Evolutionary conservation across 2,329 filamentous ascomycete species (phyloP).

Genomic region (Colletotrichum destructivum): DNA sequence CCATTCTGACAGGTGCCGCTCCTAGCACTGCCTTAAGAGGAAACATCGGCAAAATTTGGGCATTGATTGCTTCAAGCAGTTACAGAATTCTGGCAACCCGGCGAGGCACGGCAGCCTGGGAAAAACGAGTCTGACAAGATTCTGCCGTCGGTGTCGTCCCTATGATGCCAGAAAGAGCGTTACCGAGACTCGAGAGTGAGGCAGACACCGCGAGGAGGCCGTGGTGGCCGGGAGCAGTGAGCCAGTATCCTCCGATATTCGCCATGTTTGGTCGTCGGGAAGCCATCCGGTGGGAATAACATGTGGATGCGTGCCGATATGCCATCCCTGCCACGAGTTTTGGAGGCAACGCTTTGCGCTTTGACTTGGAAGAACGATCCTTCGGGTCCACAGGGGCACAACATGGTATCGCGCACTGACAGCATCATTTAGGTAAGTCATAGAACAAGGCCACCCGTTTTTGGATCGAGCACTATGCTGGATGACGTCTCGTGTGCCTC

Average conservation of each 20-base stretch:
- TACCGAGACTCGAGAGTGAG: neutral
- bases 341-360: neutral
- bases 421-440: neutral
- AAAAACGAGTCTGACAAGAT: no score
- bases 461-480: neutral
- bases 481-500: neutral
- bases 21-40: neutral
- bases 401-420: neutral
- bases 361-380: neutral
- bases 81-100: neutral
- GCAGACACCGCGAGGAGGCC: no score
- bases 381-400: neutral
- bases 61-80: neutral
- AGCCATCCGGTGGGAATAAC: neutral
- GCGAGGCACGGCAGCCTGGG: neutral
- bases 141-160: neutral
- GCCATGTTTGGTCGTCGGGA: neutral
- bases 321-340: neutral
- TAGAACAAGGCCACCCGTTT: neutral
- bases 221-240: no score
- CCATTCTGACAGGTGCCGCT: constrained; percentile 23
- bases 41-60: neutral
- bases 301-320: neutral
- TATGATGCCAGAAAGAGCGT: neutral
- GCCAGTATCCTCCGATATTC: neutral